These are phyloP conservation scores for Melampsora larici-populina DNA, from an alignment of 1,284 basidiomycete species.

Conservation along the genomic window DNA sequence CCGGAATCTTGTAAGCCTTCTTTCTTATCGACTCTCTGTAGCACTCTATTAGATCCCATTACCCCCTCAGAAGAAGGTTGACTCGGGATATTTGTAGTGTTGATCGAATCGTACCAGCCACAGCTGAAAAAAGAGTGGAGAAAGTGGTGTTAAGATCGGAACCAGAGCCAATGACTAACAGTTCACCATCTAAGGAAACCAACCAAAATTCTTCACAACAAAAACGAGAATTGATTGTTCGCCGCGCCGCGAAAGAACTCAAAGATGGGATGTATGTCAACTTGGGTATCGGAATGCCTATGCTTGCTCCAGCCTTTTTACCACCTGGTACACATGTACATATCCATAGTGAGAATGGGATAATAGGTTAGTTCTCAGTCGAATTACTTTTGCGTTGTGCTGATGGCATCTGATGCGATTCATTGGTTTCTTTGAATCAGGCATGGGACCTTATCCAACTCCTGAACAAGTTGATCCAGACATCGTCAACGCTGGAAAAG, in stretches of 20 bases:
- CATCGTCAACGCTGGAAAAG: slow-evolving; percentile 65
- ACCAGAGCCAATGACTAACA: background rate
- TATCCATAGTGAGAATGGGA: slow-evolving; percentile 92
- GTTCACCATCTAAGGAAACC: background rate
- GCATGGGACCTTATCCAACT: slow-evolving; percentile 91
- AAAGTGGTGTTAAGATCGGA: slow-evolving; percentile 31
- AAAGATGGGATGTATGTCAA: slow-evolving; percentile 80
- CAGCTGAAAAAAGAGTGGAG: slow-evolving; percentile 25
- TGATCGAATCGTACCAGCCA: slow-evolving; percentile 36
- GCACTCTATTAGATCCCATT: background rate
- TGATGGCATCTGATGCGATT: background rate
- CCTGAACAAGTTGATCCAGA: slow-evolving; percentile 82
- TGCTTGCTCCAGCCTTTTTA: slow-evolving; percentile 78
- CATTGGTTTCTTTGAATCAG: slow-evolving; percentile 25
- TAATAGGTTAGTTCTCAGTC: slow-evolving; percentile 61
- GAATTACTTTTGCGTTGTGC: too few relatives aligned
- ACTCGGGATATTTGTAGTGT: slow-evolving; percentile 20
- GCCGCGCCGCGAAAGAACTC: slow-evolving; percentile 80
- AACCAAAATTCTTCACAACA: slow-evolving; percentile 52
- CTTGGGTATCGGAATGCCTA: slow-evolving; percentile 79
- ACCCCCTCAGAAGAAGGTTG: slow-evolving; percentile 47
- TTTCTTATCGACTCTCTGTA: background rate
- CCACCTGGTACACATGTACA: slow-evolving; percentile 76
- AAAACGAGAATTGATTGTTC: slow-evolving; percentile 73
- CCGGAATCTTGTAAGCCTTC: slow-evolving; percentile 48